Base-by-base conservation (phyloP, 768 basidiomycete species). In the Gymnopilus junonius region DNA sequence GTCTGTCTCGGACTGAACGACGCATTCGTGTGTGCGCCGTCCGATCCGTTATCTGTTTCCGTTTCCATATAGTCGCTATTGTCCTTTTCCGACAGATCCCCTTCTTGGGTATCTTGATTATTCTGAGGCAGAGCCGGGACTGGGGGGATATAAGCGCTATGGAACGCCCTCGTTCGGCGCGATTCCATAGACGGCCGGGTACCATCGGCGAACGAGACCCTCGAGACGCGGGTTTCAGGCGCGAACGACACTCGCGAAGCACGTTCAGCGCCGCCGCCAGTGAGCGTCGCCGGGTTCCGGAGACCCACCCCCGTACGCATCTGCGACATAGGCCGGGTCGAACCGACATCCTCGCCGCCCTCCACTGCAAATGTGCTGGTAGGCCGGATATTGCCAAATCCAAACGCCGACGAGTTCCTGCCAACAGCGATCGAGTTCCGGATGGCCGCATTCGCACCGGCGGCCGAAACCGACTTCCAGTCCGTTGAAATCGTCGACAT, bases 401-500 rank as follows among this genome's bases (percentile, higher is more conserved):
- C 79, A 72, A 90, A 90, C 7, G 48, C 48, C 1, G 79, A 76
- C 0, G 82, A 80, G 51, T 76, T 74, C 31, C 85, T 80, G 12
- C 70, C 73, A 35, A 83, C 75, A 4, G 88, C 88, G 29, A 92
- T 87, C 43, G 85, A 87, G 67, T 81, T 83, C 62, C 92, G 85
- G 65, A 94, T 89, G 11, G 91, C 93, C 34, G 87, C 90, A 21
- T 80, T 79, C 0, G 92, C 93, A 51, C 91, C 92, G 4, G 85
- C 87, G 5, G 80, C 78, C 8, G 88, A 85, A 67, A 93, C 87
- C 45, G 83, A 81, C 73, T 88, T 89, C 92, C 92, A 94, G 70
- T 93, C 90, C 20, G 82, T 77, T 6, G 87, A 88, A 66, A 93
- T 91, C 53, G 89, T 91, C 2, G 87, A 89, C 92, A 94, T 93